Evolutionary conservation across 805 yeast species (phyloP).

Genomic region (Metschnikowia lachancei): DNA sequence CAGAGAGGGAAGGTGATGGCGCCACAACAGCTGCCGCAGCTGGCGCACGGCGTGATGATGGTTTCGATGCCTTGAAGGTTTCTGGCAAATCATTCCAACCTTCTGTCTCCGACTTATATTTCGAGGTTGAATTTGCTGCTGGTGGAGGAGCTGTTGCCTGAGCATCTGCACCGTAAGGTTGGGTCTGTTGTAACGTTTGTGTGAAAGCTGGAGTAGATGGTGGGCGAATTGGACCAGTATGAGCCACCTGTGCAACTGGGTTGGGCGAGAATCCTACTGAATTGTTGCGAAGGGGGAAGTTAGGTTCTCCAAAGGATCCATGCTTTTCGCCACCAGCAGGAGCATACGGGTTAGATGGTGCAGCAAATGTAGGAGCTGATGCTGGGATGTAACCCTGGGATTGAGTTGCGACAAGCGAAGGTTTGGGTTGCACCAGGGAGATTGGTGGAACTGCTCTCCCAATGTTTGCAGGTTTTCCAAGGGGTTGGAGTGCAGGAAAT

Average conservation of each 20-base stretch:
- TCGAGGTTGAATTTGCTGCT: slow-evolving; percentile 12
- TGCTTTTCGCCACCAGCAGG: slow-evolving; percentile 14
- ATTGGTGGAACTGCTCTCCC: slow-evolving; percentile 2
- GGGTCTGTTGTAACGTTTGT: slow-evolving; percentile 3
- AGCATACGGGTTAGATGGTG: slow-evolving; percentile 19
- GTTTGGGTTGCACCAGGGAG: not conserved
- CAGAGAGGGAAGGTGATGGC: slow-evolving; percentile 6
- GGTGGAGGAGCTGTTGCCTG: slow-evolving; percentile 15
- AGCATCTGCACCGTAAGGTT: not conserved
- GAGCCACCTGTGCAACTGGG: slow-evolving; percentile 5
- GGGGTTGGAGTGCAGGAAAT: not conserved
- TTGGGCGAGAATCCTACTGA: slow-evolving; percentile 3
- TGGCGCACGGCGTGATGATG: slow-evolving; percentile 41
- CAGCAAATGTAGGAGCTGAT: slow-evolving; percentile 19
- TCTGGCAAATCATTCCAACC: slow-evolving; percentile 75
- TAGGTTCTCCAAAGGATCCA: slow-evolving; percentile 8
- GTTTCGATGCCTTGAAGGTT: slow-evolving; percentile 36
- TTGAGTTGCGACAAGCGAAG: not conserved
- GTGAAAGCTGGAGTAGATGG: slow-evolving; percentile 16
- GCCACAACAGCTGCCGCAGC: slow-evolving; percentile 36
- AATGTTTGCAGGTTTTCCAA: not conserved
- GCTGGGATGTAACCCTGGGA: slow-evolving; percentile 14
- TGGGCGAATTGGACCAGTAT: slow-evolving; percentile 16
- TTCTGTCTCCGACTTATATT: slow-evolving; percentile 48
- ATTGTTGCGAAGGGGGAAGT: slow-evolving; percentile 4